These are phyloP conservation scores for Suhomyces vadensis DNA, from an alignment of 805 yeast genomes.

Conservation along the genomic window DNA sequence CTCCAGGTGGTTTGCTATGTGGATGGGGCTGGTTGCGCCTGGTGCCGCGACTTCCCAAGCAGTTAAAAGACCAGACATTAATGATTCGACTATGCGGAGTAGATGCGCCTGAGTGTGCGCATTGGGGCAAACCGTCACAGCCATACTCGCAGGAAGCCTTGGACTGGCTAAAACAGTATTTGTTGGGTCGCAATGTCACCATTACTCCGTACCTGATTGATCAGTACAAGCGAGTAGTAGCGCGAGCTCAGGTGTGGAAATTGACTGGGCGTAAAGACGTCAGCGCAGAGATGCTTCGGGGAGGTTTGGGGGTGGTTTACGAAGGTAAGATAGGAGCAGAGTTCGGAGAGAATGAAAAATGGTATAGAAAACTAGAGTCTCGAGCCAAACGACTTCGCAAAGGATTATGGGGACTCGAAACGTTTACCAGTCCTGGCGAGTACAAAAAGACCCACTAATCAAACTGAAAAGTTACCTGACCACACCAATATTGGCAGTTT, in stretches of 20 bases:
- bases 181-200: slow-evolving; percentile 67
- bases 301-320: slow-evolving; percentile 85
- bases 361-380: slow-evolving; percentile 60
- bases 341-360: slow-evolving; percentile 72
- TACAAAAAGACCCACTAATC: slow-evolving; percentile 48
- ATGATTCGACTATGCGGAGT: slow-evolving; percentile 86
- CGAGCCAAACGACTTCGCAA: slow-evolving; percentile 53
- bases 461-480: no score
- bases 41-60: slow-evolving; percentile 54
- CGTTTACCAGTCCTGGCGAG: slow-evolving; percentile 71
- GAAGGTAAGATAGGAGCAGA: slow-evolving; percentile 82
- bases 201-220: slow-evolving; percentile 80
- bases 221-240: slow-evolving; percentile 88
- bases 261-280: slow-evolving; percentile 70
- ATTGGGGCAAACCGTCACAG: slow-evolving; percentile 92
- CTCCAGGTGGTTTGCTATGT: slow-evolving; percentile 83
- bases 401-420: slow-evolving; percentile 71
- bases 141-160: slow-evolving; percentile 84
- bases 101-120: slow-evolving; percentile 96
- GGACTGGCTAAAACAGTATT: slow-evolving; percentile 65
- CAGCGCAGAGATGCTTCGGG: slow-evolving; percentile 80
- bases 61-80: slow-evolving; percentile 64
- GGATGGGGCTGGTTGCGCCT: slow-evolving; percentile 94
- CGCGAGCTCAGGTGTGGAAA: slow-evolving; percentile 64
- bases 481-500: no score